Evolutionary conservation across 225 moss, liverwort and hornwort species (phyloP).

Genomic region (Climacium dendroides): DNA sequence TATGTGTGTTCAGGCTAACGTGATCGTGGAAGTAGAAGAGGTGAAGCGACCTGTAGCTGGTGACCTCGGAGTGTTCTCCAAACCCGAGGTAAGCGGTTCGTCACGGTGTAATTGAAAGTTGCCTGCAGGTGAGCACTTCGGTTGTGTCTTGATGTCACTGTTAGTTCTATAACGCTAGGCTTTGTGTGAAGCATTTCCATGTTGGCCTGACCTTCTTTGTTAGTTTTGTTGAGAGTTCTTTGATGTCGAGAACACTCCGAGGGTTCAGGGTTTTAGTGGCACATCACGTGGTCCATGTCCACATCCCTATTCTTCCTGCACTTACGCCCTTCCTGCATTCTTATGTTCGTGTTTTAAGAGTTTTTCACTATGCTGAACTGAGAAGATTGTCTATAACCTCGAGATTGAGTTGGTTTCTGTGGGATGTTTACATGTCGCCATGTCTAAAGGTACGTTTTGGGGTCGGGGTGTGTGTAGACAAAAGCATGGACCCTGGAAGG

Average conservation of each 20-base stretch:
- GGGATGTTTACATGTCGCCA: not conserved
- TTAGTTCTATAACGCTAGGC: not conserved
- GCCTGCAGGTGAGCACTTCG: not conserved
- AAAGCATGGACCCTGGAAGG: constrained; percentile 97
- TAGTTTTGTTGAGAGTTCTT: not conserved
- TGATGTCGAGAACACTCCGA: too few relatives aligned
- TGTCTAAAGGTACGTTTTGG: not conserved
- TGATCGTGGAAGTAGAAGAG: constrained; percentile 96
- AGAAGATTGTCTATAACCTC: not conserved
- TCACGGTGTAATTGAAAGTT: not conserved
- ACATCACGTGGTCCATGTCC: not conserved
- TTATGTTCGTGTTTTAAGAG: not conserved
- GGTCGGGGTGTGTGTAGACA: constrained; percentile 43
- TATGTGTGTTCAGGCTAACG: constrained; percentile 52
- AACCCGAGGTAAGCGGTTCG: constrained; percentile 76
- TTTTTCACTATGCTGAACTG: not conserved
- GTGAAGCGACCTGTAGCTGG: constrained; percentile 84
- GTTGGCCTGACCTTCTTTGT: not conserved
- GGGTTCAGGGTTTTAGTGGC: constrained; percentile 26
- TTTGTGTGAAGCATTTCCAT: not conserved
- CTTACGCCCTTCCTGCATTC: not conserved
- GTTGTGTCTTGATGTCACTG: not conserved
- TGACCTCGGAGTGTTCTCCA: constrained; percentile 87
- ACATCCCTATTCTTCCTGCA: not conserved
- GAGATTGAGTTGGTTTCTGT: not conserved